Evolutionary conservation across 495 filamentous ascomycete species (phyloP).

Genomic region (Venustampulla echinocandica): DNA sequence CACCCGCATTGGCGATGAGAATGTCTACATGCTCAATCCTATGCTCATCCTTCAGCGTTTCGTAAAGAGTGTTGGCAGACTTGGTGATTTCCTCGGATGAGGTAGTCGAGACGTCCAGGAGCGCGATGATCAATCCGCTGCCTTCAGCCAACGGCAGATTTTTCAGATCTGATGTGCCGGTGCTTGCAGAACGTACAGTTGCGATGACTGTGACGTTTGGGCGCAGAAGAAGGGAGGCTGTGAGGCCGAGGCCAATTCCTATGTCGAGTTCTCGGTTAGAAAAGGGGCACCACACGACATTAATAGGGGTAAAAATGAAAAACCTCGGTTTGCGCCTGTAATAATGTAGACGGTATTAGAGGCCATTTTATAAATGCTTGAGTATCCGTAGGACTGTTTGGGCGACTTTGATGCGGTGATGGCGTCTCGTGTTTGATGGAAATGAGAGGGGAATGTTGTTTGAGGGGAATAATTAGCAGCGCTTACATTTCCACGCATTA

Average conservation of each 20-base stretch:
- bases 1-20: conserved; percentile 19
- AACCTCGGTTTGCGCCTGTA: conserved; percentile 8
- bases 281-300: background rate
- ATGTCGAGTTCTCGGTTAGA: background rate
- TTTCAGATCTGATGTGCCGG: conserved; percentile 3
- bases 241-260: conserved; percentile 20
- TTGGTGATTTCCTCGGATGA: background rate
- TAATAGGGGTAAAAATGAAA: background rate
- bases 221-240: conserved; percentile 8
- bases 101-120: background rate
- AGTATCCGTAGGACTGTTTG: too few species aligned
- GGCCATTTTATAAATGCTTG: conserved; percentile 3
- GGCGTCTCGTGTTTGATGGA: too few species aligned
- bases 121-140: conserved; percentile 9
- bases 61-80: background rate
- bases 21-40: conserved; percentile 11
- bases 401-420: too few species aligned
- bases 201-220: conserved; percentile 19
- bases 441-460: too few species aligned
- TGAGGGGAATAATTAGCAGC: too few species aligned
- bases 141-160: conserved; percentile 1
- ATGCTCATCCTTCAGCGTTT: background rate
- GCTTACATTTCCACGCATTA: too few species aligned
- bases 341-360: conserved; percentile 4
- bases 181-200: conserved; percentile 6